Conservation (phyloP, 306 rosid genomes). For the Boehmeria nivea region DNA sequence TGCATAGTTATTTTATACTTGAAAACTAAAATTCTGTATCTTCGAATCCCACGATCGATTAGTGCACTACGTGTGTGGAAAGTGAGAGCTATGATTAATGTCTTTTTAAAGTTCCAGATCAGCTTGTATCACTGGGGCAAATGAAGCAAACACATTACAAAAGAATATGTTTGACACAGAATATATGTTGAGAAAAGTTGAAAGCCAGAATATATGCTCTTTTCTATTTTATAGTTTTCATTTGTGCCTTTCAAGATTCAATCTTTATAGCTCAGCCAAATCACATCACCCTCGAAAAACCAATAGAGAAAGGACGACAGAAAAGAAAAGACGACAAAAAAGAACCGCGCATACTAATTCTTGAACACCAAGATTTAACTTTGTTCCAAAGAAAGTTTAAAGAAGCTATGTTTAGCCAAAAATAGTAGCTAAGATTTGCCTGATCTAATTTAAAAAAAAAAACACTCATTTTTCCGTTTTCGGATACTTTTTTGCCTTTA, state of each 20-base stretch:
- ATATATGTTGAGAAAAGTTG: conserved; percentile 12
- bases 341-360: too few relatives aligned
- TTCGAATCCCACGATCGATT: too few relatives aligned
- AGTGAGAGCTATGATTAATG: too few relatives aligned
- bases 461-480: too few relatives aligned
- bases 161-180: conserved; percentile 11
- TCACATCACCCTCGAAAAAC: background rate
- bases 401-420: conserved; percentile 4
- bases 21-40: too few relatives aligned
- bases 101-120: too few relatives aligned
- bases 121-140: background rate
- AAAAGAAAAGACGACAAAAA: too few relatives aligned
- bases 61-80: too few relatives aligned
- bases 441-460: background rate
- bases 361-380: conserved; percentile 11
- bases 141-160: conserved; percentile 2
- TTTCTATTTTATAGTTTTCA: background rate
- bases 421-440: conserved; percentile 12
- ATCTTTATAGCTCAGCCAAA: too few relatives aligned
- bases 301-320: too few relatives aligned
- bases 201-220: conserved; percentile 3
- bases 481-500: too few relatives aligned
- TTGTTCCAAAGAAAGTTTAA: conserved; percentile 7
- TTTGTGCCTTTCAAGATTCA: background rate
- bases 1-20: too few relatives aligned